Percentiles rank a stretch among this genome's conserved stretches.
Conservation (phyloP, 345 rosid species). For the Excoecaria cochinchinensis region DNA sequence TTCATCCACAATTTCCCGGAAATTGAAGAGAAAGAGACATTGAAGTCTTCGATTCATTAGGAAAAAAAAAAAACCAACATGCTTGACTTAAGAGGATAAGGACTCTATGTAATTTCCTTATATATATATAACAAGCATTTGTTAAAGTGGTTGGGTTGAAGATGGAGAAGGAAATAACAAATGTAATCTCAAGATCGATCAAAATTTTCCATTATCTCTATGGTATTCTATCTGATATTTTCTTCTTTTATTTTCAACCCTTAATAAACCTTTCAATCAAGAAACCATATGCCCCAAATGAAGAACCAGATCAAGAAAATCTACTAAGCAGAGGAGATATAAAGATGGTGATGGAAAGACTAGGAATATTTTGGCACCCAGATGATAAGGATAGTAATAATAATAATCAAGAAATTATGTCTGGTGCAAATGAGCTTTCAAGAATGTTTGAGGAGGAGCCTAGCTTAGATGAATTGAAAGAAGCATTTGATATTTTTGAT, state of each 20-base stretch:
- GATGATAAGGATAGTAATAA: neutral
- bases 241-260: neutral
- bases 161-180: neutral
- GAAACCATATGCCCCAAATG: too few species aligned
- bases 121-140: neutral
- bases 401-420: neutral
- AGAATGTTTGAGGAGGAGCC: conserved; percentile 37
- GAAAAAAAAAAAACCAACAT: neutral
- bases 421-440: conserved; percentile 3
- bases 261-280: neutral
- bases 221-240: neutral
- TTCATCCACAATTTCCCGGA: neutral
- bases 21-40: neutral
- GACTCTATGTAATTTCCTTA: neutral
- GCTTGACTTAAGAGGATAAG: neutral
- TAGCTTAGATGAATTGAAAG: conserved; percentile 41
- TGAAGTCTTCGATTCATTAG: neutral
- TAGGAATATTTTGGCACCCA: conserved; percentile 13
- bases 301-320: neutral
- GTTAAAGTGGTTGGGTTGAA: too few species aligned
- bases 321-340: conserved; percentile 14
- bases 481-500: conserved; percentile 56
- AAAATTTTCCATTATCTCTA: neutral
- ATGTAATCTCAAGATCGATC: neutral
- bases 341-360: conserved; percentile 20